Percentiles rank a stretch among this genome's conserved stretches.
These are phyloP conservation scores for Fonsecaea multimorphosa DNA, from an alignment of 2,329 filamentous ascomycete species.

Conservation along the genomic window DNA sequence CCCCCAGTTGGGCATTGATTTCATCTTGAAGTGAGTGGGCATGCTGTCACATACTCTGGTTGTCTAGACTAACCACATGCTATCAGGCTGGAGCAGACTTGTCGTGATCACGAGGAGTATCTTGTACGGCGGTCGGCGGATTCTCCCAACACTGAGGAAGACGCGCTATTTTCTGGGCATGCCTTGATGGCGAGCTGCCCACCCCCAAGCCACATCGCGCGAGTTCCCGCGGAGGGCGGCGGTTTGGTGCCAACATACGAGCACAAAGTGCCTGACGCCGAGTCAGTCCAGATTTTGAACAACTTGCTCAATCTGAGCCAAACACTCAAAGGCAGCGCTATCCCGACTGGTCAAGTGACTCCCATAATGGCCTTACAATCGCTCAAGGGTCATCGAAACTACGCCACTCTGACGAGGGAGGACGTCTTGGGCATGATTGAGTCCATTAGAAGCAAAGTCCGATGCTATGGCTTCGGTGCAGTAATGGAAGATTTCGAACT, in stretches of 20 bases:
- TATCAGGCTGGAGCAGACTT: constrained; percentile 74
- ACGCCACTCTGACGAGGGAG: constrained; percentile 66
- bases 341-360: constrained; percentile 65
- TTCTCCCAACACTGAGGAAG: constrained; percentile 62
- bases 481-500: constrained; percentile 72
- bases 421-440: constrained; percentile 76
- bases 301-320: constrained; percentile 85
- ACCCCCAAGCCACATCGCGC: constrained; percentile 67
- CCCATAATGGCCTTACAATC: constrained; percentile 94
- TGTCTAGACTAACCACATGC: constrained; percentile 10
- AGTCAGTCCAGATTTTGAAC: constrained; percentile 65
- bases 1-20: constrained; percentile 56
- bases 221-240: constrained; percentile 50
- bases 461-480: constrained; percentile 85
- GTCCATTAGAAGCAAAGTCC: constrained; percentile 77
- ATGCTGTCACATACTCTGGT: constrained; percentile 11
- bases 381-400: constrained; percentile 73
- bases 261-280: constrained; percentile 80
- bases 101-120: constrained; percentile 88
- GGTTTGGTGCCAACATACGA: constrained; percentile 59
- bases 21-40: constrained; percentile 52
- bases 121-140: constrained; percentile 67
- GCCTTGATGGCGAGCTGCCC: constrained; percentile 93
- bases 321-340: constrained; percentile 79
- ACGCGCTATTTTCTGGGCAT: constrained; percentile 77